Conservation (phyloP, 2,329 filamentous ascomycete genomes). For the Botrytis tulipae region DNA sequence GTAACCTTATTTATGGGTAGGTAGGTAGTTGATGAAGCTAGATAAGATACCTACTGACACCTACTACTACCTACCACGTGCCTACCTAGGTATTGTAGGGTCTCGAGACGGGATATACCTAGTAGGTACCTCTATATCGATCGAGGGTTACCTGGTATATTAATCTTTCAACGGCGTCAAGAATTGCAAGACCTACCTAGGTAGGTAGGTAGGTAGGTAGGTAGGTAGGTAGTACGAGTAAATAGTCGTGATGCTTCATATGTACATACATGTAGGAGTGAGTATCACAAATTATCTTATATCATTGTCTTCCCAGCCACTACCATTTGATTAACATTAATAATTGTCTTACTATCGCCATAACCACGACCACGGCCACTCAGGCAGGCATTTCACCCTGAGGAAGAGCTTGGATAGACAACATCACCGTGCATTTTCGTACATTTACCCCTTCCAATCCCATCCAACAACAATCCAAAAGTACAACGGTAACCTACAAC, state of each 20-base stretch:
- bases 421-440: constrained; percentile 11
- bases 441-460: neutral
- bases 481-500: neutral
- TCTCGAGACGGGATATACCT: too few relatives aligned
- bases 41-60: too few relatives aligned
- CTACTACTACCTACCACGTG: too few relatives aligned
- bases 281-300: neutral
- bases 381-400: neutral
- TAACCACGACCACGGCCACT: neutral
- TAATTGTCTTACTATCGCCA: neutral
- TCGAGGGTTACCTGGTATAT: too few relatives aligned
- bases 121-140: too few relatives aligned
- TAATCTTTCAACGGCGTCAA: too few relatives aligned
- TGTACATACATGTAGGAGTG: neutral
- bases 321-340: neutral
- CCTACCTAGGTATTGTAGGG: too few relatives aligned
- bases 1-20: neutral
- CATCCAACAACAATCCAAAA: neutral
- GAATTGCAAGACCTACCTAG: too few relatives aligned
- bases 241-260: neutral
- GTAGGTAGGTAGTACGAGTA: too few relatives aligned
- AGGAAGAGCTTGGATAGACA: constrained; percentile 21
- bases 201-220: too few relatives aligned
- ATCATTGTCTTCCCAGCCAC: neutral
- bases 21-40: too few relatives aligned